phyloP scores from a whole-genome alignment of 2,329 filamentous ascomycete genomes.

The Xylaria polymorpha region DNA sequence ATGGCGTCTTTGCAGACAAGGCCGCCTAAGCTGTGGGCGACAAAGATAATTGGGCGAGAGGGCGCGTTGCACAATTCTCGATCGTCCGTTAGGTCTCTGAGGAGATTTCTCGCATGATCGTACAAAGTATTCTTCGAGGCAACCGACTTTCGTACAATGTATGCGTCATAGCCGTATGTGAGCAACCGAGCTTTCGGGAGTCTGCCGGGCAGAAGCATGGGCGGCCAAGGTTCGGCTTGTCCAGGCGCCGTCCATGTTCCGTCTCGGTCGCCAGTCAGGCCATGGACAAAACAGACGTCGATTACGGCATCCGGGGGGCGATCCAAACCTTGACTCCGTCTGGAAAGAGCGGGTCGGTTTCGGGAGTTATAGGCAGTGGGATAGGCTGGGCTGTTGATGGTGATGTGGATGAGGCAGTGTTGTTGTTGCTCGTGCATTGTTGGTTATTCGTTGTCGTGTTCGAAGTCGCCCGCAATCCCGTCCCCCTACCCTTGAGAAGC shows the following conservation, averaged over 20 bases:
- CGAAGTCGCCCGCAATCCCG: not conserved
- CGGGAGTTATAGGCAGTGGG: not conserved
- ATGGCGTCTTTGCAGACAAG: slow-evolving; percentile 52
- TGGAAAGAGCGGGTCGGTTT: not conserved
- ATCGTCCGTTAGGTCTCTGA: not conserved
- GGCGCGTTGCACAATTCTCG: slow-evolving; percentile 22
- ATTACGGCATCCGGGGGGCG: not conserved
- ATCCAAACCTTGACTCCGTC: not conserved
- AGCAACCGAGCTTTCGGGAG: slow-evolving; percentile 11
- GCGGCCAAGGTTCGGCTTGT: not conserved
- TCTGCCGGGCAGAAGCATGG: not conserved
- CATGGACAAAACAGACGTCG: slow-evolving; percentile 6
- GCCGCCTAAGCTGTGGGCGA: slow-evolving; percentile 55
- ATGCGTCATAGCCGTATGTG: slow-evolving; percentile 18
- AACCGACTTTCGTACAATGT: not conserved
- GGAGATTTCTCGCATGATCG: slow-evolving; percentile 4
- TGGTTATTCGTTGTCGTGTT: not conserved
- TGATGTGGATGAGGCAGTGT: too few relatives aligned
- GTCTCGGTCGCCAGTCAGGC: slow-evolving; percentile 10
- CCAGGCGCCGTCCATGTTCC: not conserved
- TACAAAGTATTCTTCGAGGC: not conserved
- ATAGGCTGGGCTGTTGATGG: too few relatives aligned
- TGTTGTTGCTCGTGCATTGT: too few relatives aligned
- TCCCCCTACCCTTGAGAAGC: too few relatives aligned
- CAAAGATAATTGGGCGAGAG: slow-evolving; percentile 50